These are phyloP conservation scores for Paecilomyces formosus DNA, from an alignment of 2,329 filamentous ascomycete species.

Conservation along the genomic window DNA sequence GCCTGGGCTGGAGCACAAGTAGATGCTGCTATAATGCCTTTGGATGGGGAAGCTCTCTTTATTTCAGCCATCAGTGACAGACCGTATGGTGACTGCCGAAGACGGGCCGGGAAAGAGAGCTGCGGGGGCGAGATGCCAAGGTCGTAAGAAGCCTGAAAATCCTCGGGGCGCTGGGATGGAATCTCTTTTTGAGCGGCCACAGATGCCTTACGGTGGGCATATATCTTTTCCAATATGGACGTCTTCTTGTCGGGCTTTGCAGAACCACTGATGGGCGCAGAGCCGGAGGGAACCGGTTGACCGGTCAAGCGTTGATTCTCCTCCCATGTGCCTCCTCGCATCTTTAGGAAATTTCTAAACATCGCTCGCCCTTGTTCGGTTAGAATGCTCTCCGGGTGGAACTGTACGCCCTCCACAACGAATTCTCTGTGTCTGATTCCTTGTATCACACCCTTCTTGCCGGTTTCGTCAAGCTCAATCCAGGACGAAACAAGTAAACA, in stretches of 20 bases:
- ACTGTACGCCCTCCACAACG: constrained; percentile 92
- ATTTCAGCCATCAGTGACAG: constrained; percentile 96
- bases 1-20: constrained; percentile 87
- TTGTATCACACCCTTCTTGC: constrained; percentile 84
- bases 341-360: constrained; percentile 83
- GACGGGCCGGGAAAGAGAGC: constrained; percentile 68
- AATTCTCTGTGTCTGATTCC: constrained; percentile 89
- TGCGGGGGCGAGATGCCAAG: constrained; percentile 78
- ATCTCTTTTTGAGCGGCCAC: constrained; percentile 76
- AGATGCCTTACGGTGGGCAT: constrained; percentile 66
- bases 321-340: constrained; percentile 86
- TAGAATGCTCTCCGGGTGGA: constrained; percentile 94
- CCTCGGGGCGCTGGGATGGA: constrained; percentile 73
- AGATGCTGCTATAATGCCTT: constrained; percentile 83
- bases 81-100: constrained; percentile 76
- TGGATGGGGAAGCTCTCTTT: constrained; percentile 92
- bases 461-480: constrained; percentile 66
- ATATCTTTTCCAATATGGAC: constrained; percentile 88
- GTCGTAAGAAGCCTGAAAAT: constrained; percentile 80
- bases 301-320: constrained; percentile 53
- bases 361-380: constrained; percentile 82
- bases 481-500: constrained; percentile 87
- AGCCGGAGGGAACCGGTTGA: constrained; percentile 10
- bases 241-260: constrained; percentile 52
- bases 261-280: constrained; percentile 12